Conservation (phyloP, 2,329 filamentous ascomycete species). For the Colletotrichum tanaceti region DNA sequence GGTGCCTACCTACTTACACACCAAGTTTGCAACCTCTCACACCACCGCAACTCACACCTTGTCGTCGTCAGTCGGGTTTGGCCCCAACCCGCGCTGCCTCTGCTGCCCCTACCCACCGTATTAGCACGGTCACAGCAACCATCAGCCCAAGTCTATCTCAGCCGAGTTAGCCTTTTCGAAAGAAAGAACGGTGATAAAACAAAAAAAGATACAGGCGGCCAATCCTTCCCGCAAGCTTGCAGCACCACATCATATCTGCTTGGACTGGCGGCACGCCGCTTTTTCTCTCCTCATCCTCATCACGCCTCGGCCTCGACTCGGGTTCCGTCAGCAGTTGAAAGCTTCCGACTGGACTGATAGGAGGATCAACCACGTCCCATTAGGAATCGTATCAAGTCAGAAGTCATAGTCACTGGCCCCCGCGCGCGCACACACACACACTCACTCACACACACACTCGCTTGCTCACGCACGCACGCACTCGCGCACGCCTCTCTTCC, state of each 20-base stretch:
- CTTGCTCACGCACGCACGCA: too few species aligned
- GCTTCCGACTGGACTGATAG: conserved; percentile 16
- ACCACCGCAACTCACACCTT: conserved; percentile 4
- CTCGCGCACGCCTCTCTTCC: conserved; percentile 11
- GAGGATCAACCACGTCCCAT: conserved; percentile 14
- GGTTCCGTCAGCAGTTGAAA: conserved; percentile 3
- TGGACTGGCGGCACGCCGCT: conserved; percentile 21
- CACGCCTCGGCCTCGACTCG: conserved; percentile 4
- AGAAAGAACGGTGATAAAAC: background rate
- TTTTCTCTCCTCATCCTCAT: background rate
- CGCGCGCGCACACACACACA: conserved; percentile 12
- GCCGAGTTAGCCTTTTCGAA: conserved; percentile 33
- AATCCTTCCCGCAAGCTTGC: conserved; percentile 27
- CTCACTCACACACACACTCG: conserved; percentile 8
- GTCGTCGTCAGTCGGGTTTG: conserved; percentile 8
- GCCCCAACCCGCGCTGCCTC: conserved; percentile 1
- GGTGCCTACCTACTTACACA: conserved; percentile 25
- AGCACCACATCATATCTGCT: conserved; percentile 18
- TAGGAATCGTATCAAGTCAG: conserved; percentile 18
- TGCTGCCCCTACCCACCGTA: background rate
- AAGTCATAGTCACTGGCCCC: conserved; percentile 15
- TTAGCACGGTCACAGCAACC: conserved; percentile 23
- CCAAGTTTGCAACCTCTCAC: conserved; percentile 21
- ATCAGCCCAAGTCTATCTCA: conserved; percentile 16
- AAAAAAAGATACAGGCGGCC: conserved; percentile 22